Percentiles rank a stretch among this genome's conserved stretches.
These are phyloP conservation scores for Iris pallida DNA, from an alignment of 116 monocot species.

Conservation along the genomic window DNA sequence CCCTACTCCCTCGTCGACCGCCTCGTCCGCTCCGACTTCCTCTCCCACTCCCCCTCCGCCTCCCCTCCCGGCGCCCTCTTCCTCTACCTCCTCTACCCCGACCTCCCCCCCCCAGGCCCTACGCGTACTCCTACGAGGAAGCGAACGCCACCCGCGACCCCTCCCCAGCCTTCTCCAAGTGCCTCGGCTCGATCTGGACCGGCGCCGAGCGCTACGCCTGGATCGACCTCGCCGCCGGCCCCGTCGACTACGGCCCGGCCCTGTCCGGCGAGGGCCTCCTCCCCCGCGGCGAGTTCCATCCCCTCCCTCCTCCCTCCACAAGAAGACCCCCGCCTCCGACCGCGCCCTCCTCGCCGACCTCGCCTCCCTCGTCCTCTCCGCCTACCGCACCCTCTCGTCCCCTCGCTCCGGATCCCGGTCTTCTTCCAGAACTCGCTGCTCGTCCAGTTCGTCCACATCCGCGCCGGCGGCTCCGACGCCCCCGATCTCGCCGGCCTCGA, in stretches of 20 bases:
- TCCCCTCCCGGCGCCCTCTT: constrained; percentile 42
- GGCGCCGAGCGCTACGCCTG: constrained; percentile 65
- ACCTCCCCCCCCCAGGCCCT: constrained; percentile 30
- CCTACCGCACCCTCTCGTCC: constrained; percentile 66
- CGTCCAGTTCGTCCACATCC: constrained; percentile 63
- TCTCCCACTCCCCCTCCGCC: constrained; percentile 15
- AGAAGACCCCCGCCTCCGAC: constrained; percentile 45
- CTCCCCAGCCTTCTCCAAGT: constrained; percentile 53
- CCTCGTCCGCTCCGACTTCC: constrained; percentile 52
- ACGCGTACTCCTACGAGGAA: constrained; percentile 54
- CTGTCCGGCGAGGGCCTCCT: constrained; percentile 81
- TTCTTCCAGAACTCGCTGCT: constrained; percentile 47
- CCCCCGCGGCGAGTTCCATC: constrained; percentile 89
- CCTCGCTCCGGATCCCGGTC: constrained; percentile 70
- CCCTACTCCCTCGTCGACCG: constrained; percentile 55
- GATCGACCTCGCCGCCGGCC: constrained; percentile 85
- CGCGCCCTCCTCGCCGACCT: constrained; percentile 54
- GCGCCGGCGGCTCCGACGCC: constrained; percentile 32
- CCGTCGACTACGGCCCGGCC: constrained; percentile 81
- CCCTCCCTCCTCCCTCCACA: constrained; percentile 57
- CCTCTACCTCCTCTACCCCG: constrained; percentile 66
- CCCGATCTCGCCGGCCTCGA: constrained; percentile 45
- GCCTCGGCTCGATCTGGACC: constrained; percentile 63
- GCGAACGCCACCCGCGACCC: constrained; percentile 9
- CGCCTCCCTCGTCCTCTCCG: constrained; percentile 56